Percentiles rank a stretch among this genome's conserved stretches.
Conservation (phyloP, 371 early-diverging fungal species). For the Nematocida minor region DNA sequence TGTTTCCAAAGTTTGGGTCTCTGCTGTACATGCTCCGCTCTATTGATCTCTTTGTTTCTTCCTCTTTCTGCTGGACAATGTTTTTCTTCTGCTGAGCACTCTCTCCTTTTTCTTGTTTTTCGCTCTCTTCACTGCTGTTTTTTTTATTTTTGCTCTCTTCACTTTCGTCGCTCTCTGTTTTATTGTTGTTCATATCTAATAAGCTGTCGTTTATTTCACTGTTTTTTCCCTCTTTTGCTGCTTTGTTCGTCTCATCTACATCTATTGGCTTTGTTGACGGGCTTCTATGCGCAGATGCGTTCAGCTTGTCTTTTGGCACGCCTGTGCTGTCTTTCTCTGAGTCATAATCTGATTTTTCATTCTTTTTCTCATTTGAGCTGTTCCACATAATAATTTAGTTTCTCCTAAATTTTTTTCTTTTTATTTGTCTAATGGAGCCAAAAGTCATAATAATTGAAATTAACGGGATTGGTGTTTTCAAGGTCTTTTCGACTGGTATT, state of each 20-base stretch:
- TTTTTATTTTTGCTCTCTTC: not conserved
- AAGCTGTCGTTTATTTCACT: not conserved
- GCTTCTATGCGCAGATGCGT: too few species aligned
- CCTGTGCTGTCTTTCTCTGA: too few species aligned
- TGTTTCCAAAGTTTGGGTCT: too few species aligned
- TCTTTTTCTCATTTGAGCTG: not conserved
- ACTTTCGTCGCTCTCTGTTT: not conserved
- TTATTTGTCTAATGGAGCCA: slow-evolving; percentile 45
- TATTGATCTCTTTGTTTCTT: too few species aligned
- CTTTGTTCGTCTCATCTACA: not conserved
- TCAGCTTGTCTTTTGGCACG: not conserved
- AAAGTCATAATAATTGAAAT: slow-evolving; percentile 47
- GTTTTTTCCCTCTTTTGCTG: not conserved
- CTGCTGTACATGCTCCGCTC: too few species aligned
- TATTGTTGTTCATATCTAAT: not conserved
- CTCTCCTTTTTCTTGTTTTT: not conserved
- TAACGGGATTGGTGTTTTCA: slow-evolving; percentile 11
- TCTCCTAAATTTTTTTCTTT: slow-evolving; percentile 51
- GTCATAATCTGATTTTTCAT: not conserved
- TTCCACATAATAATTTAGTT: not conserved
- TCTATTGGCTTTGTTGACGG: too few species aligned
- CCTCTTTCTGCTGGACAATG: not conserved
- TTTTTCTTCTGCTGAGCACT: not conserved
- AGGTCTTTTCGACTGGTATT: slow-evolving; percentile 40
- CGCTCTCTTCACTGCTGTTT: not conserved